A percentile compares a stretch with the other conserved stretches of the same genome.
phyloP scores from a whole-genome alignment of 805 yeast genomes.

The Zygosaccharomyces bailii region DNA sequence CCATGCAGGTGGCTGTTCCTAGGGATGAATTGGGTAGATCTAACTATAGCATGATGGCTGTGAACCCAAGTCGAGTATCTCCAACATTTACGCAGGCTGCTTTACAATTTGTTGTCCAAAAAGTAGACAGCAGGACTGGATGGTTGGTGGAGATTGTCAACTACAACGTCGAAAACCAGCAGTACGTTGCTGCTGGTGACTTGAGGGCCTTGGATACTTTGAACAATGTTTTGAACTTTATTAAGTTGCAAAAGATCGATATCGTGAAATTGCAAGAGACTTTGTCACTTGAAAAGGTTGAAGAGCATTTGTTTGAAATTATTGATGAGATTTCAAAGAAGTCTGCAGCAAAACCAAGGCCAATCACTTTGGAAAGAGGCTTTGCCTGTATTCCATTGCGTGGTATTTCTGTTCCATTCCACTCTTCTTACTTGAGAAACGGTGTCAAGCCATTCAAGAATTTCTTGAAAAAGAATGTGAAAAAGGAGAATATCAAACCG shows the following conservation, averaged over 20 bases:
- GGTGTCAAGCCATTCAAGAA: constrained; percentile 99
- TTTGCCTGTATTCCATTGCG: constrained; percentile 96
- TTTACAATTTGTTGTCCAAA: constrained; percentile 87
- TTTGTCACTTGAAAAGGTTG: constrained; percentile 82
- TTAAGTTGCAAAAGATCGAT: constrained; percentile 92
- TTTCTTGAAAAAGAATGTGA: constrained; percentile 92
- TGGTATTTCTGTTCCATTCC: constrained; percentile 99
- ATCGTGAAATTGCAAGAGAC: constrained; percentile 80
- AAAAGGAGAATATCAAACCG: constrained; percentile 92
- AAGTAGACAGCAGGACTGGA: constrained; percentile 74
- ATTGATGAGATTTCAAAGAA: constrained; percentile 80
- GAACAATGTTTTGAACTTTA: constrained; percentile 87
- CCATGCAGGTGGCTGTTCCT: constrained; percentile 99
- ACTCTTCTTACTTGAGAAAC: constrained; percentile 94
- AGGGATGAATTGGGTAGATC: constrained; percentile 94
- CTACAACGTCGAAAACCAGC: constrained; percentile 96
- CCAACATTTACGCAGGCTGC: constrained; percentile 90
- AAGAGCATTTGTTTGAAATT: constrained; percentile 82
- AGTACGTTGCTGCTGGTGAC: constrained; percentile 98
- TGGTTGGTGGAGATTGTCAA: constrained; percentile 98
- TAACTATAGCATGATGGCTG: constrained; percentile 98
- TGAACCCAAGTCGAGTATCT: constrained; percentile 91
- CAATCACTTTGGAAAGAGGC: constrained; percentile 95
- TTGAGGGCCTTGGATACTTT: constrained; percentile 90
- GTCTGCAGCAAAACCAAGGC: constrained; percentile 87